Evolutionary conservation across 2,329 filamentous ascomycete genomes (phyloP), one percentile per base, ranked within the genome.

Genomic region (Aureobasidium sp.): DNA sequence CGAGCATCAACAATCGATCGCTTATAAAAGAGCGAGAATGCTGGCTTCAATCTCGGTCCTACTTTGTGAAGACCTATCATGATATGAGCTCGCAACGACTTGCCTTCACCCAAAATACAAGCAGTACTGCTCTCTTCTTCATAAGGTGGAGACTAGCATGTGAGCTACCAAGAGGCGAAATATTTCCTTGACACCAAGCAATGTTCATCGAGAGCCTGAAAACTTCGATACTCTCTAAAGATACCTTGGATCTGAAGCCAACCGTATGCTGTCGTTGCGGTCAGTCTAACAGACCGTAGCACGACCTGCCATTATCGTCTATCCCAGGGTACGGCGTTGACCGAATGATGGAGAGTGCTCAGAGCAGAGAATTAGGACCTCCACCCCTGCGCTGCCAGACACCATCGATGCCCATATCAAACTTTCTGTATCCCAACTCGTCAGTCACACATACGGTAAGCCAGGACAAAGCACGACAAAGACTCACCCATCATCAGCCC

Each of bases 311-410:
- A 9, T 1, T 11, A 12, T 34, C 31, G 31, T 9, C 11, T 34
- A 9, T 12, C 31, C 9, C 31, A 34, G 31, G 8, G 12, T 2
- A 34, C 12, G 9, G 8, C 29, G 12, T 12, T 34, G 31, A 11
- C 9, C 9, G 31, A 34, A 34, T 11, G 9, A 12, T 11, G 9
- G 12, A 34, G 31, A 3, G 31, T 11, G 14, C 9, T 58, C 22
- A 58, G 15, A 58, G 42, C 8, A 47, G 39, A n/a, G 29, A 22
- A 29, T 58, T 39, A 3, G 42, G 42, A 20, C 63, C 63, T 17
- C 63, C 63, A 8, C 63, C 63, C 45, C 63, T 64, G 5, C 63
- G 63, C 6, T 45, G 27, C 63, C 63, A 64, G 9, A 64, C 63
- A 12, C 58, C 47, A 8, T 64, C 49, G 5, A 64, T 64, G 11